Evolutionary conservation across 768 basidiomycete species (phyloP).

Genomic region (Suillus hirtellus): DNA sequence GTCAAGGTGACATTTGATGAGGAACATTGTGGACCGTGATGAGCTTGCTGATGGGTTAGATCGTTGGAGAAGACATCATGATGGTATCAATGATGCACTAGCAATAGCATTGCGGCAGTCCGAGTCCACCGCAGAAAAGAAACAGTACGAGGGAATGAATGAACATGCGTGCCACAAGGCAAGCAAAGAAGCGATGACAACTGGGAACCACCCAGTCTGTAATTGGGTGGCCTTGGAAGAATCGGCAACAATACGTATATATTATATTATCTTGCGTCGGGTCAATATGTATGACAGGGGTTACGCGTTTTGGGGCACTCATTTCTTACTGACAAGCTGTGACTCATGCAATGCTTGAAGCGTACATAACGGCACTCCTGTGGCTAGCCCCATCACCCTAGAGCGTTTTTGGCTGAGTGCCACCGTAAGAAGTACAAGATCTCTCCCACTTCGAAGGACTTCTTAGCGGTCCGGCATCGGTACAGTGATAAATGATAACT

Average conservation of each 20-base stretch:
- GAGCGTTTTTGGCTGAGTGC: background rate
- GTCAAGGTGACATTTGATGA: background rate
- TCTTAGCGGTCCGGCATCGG: background rate
- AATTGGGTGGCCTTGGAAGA: background rate
- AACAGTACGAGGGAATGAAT: background rate
- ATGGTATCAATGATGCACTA: background rate
- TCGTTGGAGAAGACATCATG: background rate
- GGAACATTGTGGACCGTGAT: background rate
- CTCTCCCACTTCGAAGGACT: background rate
- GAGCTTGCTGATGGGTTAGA: background rate
- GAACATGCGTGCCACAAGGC: background rate
- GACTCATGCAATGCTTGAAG: background rate
- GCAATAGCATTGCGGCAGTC: background rate
- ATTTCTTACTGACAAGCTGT: background rate
- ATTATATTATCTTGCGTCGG: background rate
- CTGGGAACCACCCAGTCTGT: background rate
- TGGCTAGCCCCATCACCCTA: background rate
- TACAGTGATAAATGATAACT: background rate
- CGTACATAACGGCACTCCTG: background rate
- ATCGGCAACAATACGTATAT: slow-evolving; percentile 1
- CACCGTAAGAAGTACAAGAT: background rate
- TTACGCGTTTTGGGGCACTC: background rate
- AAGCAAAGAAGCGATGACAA: background rate
- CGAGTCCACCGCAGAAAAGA: background rate
- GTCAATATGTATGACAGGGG: slow-evolving; percentile 1